Evolutionary conservation across 2,329 filamentous ascomycete genomes (phyloP), one percentile per base, ranked within the genome.

Genomic region (Colletotrichum ledebouriae): DNA sequence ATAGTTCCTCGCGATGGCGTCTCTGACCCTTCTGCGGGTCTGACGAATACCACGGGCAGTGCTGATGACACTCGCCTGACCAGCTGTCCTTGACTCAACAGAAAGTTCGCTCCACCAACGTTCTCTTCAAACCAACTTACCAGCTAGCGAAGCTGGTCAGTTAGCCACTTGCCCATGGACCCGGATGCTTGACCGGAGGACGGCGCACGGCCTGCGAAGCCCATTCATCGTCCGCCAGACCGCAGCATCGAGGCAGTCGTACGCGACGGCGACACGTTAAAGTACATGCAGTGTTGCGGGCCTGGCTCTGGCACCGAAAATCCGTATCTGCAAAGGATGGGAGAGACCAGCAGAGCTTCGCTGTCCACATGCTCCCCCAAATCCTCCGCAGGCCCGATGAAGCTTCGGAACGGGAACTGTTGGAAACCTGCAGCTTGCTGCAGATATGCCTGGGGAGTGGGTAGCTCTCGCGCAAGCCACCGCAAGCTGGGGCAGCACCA

Each of bases 401-500:
- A 39, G 53, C 37, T 56, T 39, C 34, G 34, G 52, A 56, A 12
- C 53, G 20, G 15, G 22, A 41, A 9, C 6, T 25, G 29, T 17
- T 17, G n/a, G 33, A 13, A 39, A 33, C 50, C 20, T 20, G 50
- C 33, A 37, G 25, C 25, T 25, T 25, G 53, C 53, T 56, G 37
- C 53, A 56, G 53, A 57, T n/a, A 56, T 57, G 20, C 17, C 34
- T 57, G 53, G 37, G 34, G 10, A 37, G 50, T 41, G 33, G 33
- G 50, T 55, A 55, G 50, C 50, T 55, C 29, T 55, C n/a, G 29
- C 50, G 20, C 22, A 53, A 53, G 49, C 49, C 49, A 53, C 49
- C 29, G 29, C 17, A 49, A 25, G n/a, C 17, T 46, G 42, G 15
- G 17, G 42, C 42, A 20, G 42, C 42, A 17, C 42, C 17, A 17